phyloP scores from a whole-genome alignment of 2,329 filamentous ascomycete species.

The Aspergillus versicolor region DNA sequence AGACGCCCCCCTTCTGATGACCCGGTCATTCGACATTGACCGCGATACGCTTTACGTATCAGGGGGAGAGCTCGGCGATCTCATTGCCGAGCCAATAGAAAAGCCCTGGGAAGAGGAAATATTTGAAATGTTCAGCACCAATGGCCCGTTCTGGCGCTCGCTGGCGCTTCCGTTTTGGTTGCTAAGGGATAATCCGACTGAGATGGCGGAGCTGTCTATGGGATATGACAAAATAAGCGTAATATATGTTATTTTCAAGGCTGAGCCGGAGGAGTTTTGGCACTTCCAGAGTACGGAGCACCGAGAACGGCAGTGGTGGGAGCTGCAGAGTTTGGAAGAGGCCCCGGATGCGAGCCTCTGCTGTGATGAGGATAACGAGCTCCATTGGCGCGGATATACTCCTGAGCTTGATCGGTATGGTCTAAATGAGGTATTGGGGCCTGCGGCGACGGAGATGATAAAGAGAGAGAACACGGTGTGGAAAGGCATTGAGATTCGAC shows the following conservation, averaged over 20 bases:
- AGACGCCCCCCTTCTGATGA: neutral
- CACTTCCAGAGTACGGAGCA: neutral
- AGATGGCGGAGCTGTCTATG: too few species aligned
- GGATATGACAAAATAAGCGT: too few species aligned
- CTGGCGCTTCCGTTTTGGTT: too few species aligned
- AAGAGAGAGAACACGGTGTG: too few species aligned
- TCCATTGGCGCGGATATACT: neutral
- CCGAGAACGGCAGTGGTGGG: neutral
- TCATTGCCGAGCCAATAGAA: neutral
- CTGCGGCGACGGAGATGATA: too few species aligned
- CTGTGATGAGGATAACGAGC: neutral
- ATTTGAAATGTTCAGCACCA: accelerated
- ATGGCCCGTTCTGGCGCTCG: too few species aligned
- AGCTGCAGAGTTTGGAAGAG: neutral
- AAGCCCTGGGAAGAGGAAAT: too few species aligned
- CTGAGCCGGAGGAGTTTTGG: neutral
- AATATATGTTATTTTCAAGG: neutral
- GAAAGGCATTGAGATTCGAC: too few species aligned
- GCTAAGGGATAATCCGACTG: too few species aligned
- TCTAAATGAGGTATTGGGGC: too few species aligned
- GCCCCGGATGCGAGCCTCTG: neutral
- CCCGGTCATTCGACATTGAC: neutral
- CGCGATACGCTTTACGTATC: neutral
- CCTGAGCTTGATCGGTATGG: too few species aligned
- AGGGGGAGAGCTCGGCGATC: neutral